These are phyloP conservation scores for Paralagenidium karlingii DNA, from an alignment of 352 stramenopile genomes.

Conservation along the genomic window DNA sequence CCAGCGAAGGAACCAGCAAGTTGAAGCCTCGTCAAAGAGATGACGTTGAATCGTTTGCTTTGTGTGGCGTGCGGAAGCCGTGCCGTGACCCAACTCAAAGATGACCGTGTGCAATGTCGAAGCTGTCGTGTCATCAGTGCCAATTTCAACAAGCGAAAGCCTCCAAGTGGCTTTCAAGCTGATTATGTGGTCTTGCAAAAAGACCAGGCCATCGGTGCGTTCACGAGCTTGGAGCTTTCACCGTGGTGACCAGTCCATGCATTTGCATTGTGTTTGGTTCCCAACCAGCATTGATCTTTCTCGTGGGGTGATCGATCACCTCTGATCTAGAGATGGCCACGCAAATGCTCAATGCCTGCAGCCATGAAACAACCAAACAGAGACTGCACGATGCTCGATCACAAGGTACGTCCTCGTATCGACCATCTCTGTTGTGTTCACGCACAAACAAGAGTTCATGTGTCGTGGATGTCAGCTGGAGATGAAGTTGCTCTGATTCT, in stretches of 20 bases:
- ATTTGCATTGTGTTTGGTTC: neutral
- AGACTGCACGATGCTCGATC: constrained; percentile 30
- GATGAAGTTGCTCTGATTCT: constrained; percentile 31
- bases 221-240: neutral
- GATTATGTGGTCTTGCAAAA: constrained; percentile 16
- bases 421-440: neutral
- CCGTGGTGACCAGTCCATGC: constrained; percentile 1
- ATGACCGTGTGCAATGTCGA: no score
- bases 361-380: constrained; percentile 16
- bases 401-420: neutral
- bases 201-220: constrained; percentile 10
- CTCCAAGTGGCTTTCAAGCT: constrained; percentile 8
- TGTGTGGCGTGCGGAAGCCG: no score
- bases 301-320: no score
- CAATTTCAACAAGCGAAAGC: constrained; percentile 23
- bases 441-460: no score
- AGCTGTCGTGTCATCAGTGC: constrained; percentile 30
- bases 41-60: no score
- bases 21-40: no score
- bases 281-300: no score
- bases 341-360: constrained; percentile 30
- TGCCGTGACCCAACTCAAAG: no score
- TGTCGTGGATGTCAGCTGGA: constrained; percentile 10
- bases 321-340: constrained; percentile 44
- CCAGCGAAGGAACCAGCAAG: no score